Conservation (phyloP, 106 monocot species). For the Apostasia ramifera region DNA sequence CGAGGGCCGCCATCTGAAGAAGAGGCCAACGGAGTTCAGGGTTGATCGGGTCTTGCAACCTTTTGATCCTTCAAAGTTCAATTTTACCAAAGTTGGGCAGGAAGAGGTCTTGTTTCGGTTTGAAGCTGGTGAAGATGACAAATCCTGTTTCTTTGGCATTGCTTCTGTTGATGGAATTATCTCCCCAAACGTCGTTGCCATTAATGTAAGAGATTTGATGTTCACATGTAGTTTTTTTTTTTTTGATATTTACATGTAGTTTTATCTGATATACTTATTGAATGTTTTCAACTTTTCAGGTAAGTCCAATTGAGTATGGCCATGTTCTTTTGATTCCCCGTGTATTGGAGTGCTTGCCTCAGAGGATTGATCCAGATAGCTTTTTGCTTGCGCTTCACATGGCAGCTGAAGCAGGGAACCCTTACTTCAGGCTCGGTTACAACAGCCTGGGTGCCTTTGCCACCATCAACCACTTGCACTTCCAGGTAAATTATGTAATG, state of each 20-base stretch:
- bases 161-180: conserved; percentile 19
- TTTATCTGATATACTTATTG: conserved; percentile 1
- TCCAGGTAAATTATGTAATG: conserved; percentile 32
- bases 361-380: conserved; percentile 57
- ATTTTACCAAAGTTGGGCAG: conserved; percentile 77
- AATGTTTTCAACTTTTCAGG: conserved; percentile 19
- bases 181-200: conserved; percentile 46
- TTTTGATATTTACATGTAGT: neutral
- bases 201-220: conserved; percentile 36
- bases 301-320: conserved; percentile 65
- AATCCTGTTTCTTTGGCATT: conserved; percentile 24
- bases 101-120: conserved; percentile 73
- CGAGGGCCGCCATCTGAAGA: conserved; percentile 69
- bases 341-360: conserved; percentile 63
- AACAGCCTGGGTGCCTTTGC: conserved; percentile 87
- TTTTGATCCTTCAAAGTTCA: conserved; percentile 61
- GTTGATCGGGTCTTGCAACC: conserved; percentile 66
- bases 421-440: conserved; percentile 71
- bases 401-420: conserved; percentile 49
- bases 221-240: no score
- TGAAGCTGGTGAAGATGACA: conserved; percentile 24
- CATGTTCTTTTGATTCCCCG: conserved; percentile 68
- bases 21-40: conserved; percentile 66
- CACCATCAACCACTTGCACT: conserved; percentile 80
- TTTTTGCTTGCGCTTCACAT: conserved; percentile 57